Evolutionary conservation across 2,329 filamentous ascomycete species (phyloP).

Genomic region (Didymella exigua): DNA sequence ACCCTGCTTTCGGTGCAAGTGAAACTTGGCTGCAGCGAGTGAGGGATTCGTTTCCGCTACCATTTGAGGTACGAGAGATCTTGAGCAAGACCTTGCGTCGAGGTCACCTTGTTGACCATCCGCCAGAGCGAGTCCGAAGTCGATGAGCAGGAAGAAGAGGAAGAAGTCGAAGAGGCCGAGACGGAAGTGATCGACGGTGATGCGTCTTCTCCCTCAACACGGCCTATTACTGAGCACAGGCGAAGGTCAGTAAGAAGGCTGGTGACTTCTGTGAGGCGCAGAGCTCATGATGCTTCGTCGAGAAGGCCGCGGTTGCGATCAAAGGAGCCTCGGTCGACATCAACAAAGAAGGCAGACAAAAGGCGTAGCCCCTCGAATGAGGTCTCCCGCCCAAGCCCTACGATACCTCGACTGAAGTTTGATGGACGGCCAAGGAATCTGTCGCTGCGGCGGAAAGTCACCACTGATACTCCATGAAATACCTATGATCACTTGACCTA

Average conservation of each 20-base stretch:
- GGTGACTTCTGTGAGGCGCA: slow-evolving; percentile 1
- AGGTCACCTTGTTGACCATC: not conserved
- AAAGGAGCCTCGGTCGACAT: not conserved
- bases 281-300: not conserved
- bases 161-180: not conserved
- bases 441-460: not conserved
- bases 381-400: not conserved
- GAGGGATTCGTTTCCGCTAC: slow-evolving; percentile 22
- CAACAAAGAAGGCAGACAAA: not conserved
- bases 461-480: not conserved
- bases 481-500: not conserved
- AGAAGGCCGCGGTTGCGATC: not conserved
- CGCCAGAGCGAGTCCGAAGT: not conserved
- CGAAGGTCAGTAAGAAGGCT: slow-evolving; percentile 2
- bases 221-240: not conserved
- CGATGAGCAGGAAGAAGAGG: not conserved
- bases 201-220: slow-evolving; percentile 1
- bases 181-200: not conserved
- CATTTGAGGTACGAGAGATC: not conserved
- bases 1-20: slow-evolving; percentile 34
- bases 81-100: not conserved
- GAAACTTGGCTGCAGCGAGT: slow-evolving; percentile 36
- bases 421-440: not conserved
- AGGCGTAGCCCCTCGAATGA: not conserved
- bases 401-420: not conserved